Evolutionary conservation across 768 basidiomycete genomes (phyloP).

Genomic region (Mycena pura): DNA sequence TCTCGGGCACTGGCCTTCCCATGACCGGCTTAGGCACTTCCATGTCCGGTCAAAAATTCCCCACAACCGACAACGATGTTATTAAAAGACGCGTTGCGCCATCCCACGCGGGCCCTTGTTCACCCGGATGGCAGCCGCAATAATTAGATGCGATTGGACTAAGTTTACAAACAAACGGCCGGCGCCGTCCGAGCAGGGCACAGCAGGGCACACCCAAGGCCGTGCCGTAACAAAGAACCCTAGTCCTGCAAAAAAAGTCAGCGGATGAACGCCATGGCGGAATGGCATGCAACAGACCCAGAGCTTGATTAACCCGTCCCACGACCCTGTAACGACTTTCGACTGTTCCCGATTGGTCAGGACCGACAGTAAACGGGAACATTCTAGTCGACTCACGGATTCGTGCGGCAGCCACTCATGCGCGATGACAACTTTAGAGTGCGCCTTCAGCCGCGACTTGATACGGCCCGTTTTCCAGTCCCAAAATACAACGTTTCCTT

Average conservation of each 20-base stretch:
- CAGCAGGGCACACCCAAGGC: no score
- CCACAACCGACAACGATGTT: no score
- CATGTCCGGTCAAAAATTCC: no score
- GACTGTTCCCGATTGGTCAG: conserved; percentile 61
- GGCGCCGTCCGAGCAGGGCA: not conserved
- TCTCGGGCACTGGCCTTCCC: not conserved
- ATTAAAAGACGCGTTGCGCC: not conserved
- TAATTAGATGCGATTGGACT: not conserved
- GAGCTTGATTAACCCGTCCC: conserved; percentile 98
- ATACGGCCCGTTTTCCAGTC: conserved; percentile 99
- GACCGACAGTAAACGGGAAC: conserved; percentile 55
- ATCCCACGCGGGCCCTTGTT: not conserved
- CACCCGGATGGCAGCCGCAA: conserved; percentile 1
- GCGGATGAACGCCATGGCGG: conserved; percentile 15
- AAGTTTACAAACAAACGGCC: conserved; percentile 11
- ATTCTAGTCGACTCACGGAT: conserved; percentile 67
- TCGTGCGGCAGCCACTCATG: conserved; percentile 99
- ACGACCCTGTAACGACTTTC: conserved; percentile 95
- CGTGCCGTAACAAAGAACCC: conserved; percentile 16
- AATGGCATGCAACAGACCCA: conserved; percentile 68
- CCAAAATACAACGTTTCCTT: conserved; percentile 97
- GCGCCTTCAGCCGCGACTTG: conserved; percentile 87
- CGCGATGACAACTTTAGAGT: conserved; percentile 95
- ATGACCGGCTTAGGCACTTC: no score
- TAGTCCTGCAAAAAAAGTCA: conserved; percentile 44